Evolutionary conservation across 768 basidiomycete species (phyloP).

Genomic region (Cystobasidium onofrii): DNA sequence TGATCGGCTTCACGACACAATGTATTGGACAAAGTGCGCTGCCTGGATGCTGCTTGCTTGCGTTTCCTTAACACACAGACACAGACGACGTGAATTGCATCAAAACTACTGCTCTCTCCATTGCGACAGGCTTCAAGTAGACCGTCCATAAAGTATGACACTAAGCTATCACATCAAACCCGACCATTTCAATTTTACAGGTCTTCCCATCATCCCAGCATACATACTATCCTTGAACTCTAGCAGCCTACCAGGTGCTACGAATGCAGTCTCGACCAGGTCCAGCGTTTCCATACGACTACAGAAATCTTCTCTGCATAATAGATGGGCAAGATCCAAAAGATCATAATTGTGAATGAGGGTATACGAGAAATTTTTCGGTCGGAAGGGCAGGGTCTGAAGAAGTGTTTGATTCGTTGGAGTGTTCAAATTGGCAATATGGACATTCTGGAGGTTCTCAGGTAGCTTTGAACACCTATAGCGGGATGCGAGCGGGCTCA

Average conservation of each 20-base stretch:
- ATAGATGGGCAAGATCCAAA: neutral
- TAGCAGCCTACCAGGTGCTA: constrained; percentile 3
- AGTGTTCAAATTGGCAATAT: constrained; percentile 18
- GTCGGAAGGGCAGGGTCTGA: neutral
- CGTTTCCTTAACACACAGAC: too few relatives aligned
- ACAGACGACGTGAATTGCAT: too few relatives aligned
- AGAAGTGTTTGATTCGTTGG: constrained; percentile 11
- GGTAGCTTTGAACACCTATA: neutral
- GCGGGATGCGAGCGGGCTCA: neutral
- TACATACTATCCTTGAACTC: constrained; percentile 12
- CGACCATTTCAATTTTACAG: neutral
- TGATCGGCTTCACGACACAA: too few relatives aligned
- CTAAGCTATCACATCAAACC: neutral
- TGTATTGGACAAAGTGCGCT: too few relatives aligned
- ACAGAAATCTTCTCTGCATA: constrained; percentile 23
- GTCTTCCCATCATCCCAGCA: neutral
- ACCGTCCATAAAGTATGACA: too few relatives aligned
- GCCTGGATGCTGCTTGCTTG: too few relatives aligned
- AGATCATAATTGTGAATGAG: constrained; percentile 29
- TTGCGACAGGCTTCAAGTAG: too few relatives aligned
- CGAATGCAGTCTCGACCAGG: neutral
- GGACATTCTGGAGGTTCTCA: neutral
- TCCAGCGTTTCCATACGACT: neutral
- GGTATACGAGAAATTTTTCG: constrained; percentile 19
- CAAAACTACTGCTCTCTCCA: too few relatives aligned